Conservation (phyloP, 371 early-diverging fungal species). For the Zopfochytrium polystomum region DNA sequence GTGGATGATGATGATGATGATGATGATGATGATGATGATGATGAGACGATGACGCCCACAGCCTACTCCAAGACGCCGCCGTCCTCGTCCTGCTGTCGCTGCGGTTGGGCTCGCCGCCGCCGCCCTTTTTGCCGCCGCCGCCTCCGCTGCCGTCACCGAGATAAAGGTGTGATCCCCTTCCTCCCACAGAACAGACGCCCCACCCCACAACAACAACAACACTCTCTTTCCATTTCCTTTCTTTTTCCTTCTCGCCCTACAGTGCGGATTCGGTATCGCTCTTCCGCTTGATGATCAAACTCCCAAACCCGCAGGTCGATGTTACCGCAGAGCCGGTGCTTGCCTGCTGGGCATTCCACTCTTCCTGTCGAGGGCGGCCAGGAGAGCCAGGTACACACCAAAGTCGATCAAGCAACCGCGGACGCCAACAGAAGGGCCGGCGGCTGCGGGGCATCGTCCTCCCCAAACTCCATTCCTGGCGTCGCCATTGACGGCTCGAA, state of each 20-base stretch:
- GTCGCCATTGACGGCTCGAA: neutral
- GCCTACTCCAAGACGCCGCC: too few relatives aligned
- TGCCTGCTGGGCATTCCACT: neutral
- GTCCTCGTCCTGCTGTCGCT: too few relatives aligned
- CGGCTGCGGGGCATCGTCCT: neutral
- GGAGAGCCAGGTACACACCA: neutral
- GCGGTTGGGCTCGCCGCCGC: neutral
- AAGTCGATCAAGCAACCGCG: neutral
- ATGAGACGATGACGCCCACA: too few relatives aligned
- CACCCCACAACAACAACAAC: neutral
- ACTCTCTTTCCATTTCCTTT: neutral
- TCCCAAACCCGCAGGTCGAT: neutral
- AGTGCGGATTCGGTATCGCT: too few relatives aligned
- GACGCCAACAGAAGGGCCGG: neutral
- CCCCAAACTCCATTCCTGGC: neutral
- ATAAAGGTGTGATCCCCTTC: neutral
- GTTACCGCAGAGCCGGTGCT: neutral
- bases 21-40: too few relatives aligned
- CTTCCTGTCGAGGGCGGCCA: neutral
- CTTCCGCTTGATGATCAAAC: neutral
- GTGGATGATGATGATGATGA: too few relatives aligned
- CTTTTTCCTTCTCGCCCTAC: neutral
- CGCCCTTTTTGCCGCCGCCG: neutral
- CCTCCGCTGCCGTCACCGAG: neutral
- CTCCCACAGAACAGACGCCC: neutral